Base-by-base conservation (phyloP, 208 protist genomes). In the Leishmania major region DNA sequence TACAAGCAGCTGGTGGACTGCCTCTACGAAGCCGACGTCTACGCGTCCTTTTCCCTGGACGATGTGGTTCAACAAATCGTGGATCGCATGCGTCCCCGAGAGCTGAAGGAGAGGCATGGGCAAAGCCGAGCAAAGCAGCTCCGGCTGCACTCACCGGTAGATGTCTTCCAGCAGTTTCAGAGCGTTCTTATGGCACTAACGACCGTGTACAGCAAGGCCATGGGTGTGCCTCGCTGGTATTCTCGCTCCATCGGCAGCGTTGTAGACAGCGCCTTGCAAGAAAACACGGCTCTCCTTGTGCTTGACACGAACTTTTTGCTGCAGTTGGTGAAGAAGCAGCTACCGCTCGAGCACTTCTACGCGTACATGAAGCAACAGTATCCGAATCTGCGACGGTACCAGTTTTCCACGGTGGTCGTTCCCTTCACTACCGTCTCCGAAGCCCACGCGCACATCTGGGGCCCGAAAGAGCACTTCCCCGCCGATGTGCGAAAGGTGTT, bases 271-370 rank as follows among this genome's bases (percentile, higher is more conserved):
- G 88, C 89, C 6, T 62, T 93, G 40, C 75, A 87, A 25, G 69
- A 83, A 0, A 83, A 87, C n/a, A 83, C 84, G n/a, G 51, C 76
- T 0, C 31, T 94, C 8, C 62, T 97, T 2, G 89, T 97, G 43
- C 66, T 96, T 25, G 95, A 97, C 83, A 97, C 95, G 1, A 97
- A 97, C 78, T 93, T 96, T 87, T 75, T 97, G 28, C 73, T 97
- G 37, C 93, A 97, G 37, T 94, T 92, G 62, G 88, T 89, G 17
- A 60, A 91, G 13, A 96, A 96, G 66, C 91, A 97, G 71, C 76
- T 96, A 0, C 76, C 92, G 0, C 75, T 95, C 28, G 91, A 92
- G 66, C 92, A 95, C 80, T 96, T 97, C 78, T 90, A 93, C 73
- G 53, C 75, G 4, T 78, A 82, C 64, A 95, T 96, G 62, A 80